Percentiles rank a stretch among this genome's conserved stretches.
Conservation (phyloP, 108 stramenopile species). For the Cyclotella distinguenda region DNA sequence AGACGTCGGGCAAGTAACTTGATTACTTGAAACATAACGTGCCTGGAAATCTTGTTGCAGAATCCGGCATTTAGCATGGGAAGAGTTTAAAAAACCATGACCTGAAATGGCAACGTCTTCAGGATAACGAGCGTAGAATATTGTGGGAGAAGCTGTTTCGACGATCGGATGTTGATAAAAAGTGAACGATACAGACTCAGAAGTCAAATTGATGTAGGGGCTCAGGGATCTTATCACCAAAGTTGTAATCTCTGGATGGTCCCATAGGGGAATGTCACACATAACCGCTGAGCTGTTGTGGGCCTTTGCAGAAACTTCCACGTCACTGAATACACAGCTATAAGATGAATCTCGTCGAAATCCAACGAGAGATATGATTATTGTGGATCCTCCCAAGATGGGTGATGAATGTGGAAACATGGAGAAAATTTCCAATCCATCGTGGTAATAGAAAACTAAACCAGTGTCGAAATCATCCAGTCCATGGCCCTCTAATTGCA, state of each 20-base stretch:
- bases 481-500: constrained; percentile 14
- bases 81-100: constrained; percentile 16
- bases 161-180: constrained; percentile 23
- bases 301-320: constrained; percentile 9
- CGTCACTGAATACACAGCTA: constrained; percentile 19
- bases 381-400: constrained; percentile 5
- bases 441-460: constrained; percentile 19
- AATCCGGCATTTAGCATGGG: constrained; percentile 19
- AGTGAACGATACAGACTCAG: constrained; percentile 2
- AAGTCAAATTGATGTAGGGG: constrained; percentile 1
- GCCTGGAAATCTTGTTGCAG: constrained; percentile 6
- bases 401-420: constrained; percentile 19
- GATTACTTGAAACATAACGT: constrained; percentile 1
- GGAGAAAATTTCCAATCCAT: constrained; percentile 13
- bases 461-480: constrained; percentile 22
- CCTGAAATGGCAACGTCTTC: constrained; percentile 11
- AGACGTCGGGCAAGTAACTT: constrained; percentile 10
- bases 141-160: background rate
- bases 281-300: constrained; percentile 10
- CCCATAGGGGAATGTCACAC: constrained; percentile 19
- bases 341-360: constrained; percentile 11
- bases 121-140: constrained; percentile 11
- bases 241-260: constrained; percentile 9
- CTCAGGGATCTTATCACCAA: constrained; percentile 13
- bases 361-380: constrained; percentile 8